Percentiles rank a stretch among this genome's conserved stretches.
Conservation (phyloP, 1,139 yeast species). For the Kodamaea arcana region DNA sequence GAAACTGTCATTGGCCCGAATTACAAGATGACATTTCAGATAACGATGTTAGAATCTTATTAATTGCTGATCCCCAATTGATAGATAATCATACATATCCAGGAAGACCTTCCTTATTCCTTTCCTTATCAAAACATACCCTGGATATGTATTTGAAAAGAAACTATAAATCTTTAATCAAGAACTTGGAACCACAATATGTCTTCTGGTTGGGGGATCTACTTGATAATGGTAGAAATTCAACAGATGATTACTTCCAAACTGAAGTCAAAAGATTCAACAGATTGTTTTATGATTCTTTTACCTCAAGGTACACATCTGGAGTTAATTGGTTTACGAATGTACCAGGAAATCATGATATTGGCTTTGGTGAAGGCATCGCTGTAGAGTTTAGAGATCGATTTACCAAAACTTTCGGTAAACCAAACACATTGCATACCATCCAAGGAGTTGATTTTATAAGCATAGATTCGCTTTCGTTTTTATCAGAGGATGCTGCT, state of each 20-base stretch:
- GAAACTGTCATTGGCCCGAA: constrained; percentile 33
- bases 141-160: constrained; percentile 47
- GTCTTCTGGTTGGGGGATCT: constrained; percentile 52
- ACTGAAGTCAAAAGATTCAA: constrained; percentile 37
- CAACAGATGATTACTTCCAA: constrained; percentile 36
- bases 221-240: constrained; percentile 50
- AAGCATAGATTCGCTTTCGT: constrained; percentile 42
- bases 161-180: constrained; percentile 39
- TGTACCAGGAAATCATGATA: constrained; percentile 56
- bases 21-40: not conserved
- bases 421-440: constrained; percentile 27
- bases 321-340: constrained; percentile 28
- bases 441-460: constrained; percentile 44
- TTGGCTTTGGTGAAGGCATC: constrained; percentile 52
- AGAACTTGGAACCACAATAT: constrained; percentile 38
- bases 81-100: constrained; percentile 50
- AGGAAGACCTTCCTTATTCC: constrained; percentile 32
- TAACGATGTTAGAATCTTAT: constrained; percentile 23
- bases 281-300: constrained; percentile 27
- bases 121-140: constrained; percentile 44
- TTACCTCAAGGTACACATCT: constrained; percentile 16
- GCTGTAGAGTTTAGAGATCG: constrained; percentile 32
- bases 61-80: constrained; percentile 47
- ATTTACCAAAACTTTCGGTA: constrained; percentile 39
- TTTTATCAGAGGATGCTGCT: constrained; percentile 28